Evolutionary conservation across 805 yeast species (phyloP).

Genomic region (Ogataea trehaloabstinens): DNA sequence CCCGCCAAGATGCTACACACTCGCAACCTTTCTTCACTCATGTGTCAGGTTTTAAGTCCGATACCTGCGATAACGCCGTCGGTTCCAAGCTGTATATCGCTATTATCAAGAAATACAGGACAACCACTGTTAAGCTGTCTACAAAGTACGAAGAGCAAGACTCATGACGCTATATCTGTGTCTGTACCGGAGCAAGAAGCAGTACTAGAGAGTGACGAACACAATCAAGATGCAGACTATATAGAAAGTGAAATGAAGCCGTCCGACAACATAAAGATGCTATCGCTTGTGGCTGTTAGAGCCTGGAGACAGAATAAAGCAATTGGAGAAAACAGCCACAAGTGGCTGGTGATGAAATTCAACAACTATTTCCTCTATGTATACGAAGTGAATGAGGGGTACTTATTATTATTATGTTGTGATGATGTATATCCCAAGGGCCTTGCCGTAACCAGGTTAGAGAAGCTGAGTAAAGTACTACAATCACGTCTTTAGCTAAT

Average conservation of each 20-base stretch:
- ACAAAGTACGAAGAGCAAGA: constrained; percentile 7
- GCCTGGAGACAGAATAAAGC: constrained; percentile 23
- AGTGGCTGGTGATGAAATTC: constrained; percentile 29
- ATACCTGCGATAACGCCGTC: constrained; percentile 22
- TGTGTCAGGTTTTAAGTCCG: constrained; percentile 28
- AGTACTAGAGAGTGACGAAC: no score
- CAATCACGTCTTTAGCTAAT: constrained; percentile 6
- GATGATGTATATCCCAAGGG: constrained; percentile 28
- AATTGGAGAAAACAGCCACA: constrained; percentile 1
- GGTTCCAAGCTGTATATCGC: constrained; percentile 29
- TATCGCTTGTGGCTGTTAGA: constrained; percentile 27
- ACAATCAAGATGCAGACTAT: constrained; percentile 23
- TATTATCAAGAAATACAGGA: constrained; percentile 26
- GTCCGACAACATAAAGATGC: constrained; percentile 29
- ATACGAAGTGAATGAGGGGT: constrained; percentile 21
- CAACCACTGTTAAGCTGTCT: constrained; percentile 32
- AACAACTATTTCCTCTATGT: constrained; percentile 22
- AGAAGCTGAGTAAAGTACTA: constrained; percentile 12
- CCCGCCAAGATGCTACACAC: constrained; percentile 34
- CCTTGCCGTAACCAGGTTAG: constrained; percentile 28
- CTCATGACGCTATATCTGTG: neutral
- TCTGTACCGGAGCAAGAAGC: constrained; percentile 5
- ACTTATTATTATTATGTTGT: constrained; percentile 28
- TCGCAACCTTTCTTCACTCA: constrained; percentile 23
- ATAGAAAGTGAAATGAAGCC: constrained; percentile 30